phyloP scores from a whole-genome alignment of 805 yeast genomes.

The Lipomyces lipofer region DNA sequence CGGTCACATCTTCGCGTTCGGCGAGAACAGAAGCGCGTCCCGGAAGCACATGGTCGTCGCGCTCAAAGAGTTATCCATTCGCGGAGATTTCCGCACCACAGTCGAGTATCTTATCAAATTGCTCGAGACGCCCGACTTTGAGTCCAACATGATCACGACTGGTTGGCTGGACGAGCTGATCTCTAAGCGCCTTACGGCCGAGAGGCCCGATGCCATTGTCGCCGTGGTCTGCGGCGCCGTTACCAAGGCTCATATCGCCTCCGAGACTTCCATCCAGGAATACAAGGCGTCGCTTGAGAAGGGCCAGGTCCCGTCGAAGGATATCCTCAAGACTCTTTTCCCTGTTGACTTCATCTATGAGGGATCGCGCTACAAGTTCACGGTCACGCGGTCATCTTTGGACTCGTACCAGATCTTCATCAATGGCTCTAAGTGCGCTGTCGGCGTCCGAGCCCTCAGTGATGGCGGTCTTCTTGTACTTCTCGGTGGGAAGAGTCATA shows the following conservation, averaged over 20 bases:
- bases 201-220: constrained; percentile 86
- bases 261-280: constrained; percentile 67
- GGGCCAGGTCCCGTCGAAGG: constrained; percentile 92
- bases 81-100: constrained; percentile 98
- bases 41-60: constrained; percentile 99
- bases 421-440: constrained; percentile 88
- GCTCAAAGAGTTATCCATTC: constrained; percentile 87
- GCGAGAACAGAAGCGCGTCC: constrained; percentile 96
- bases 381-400: constrained; percentile 88
- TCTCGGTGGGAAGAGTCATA: constrained; percentile 88
- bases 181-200: constrained; percentile 89
- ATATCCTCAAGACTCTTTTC: constrained; percentile 77
- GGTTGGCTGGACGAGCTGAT: constrained; percentile 99
- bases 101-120: constrained; percentile 95
- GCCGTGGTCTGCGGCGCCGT: constrained; percentile 98
- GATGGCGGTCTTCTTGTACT: constrained; percentile 93
- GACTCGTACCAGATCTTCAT: constrained; percentile 86
- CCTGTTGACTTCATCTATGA: constrained; percentile 96
- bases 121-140: constrained; percentile 94
- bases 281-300: constrained; percentile 79
- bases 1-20: constrained; percentile 98
- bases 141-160: constrained; percentile 93
- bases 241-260: constrained; percentile 84
- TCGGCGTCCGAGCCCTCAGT: constrained; percentile 82
- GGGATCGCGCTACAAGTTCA: constrained; percentile 87